Conservation (phyloP, 441 rosid species). For the Erodium moschatum region DNA sequence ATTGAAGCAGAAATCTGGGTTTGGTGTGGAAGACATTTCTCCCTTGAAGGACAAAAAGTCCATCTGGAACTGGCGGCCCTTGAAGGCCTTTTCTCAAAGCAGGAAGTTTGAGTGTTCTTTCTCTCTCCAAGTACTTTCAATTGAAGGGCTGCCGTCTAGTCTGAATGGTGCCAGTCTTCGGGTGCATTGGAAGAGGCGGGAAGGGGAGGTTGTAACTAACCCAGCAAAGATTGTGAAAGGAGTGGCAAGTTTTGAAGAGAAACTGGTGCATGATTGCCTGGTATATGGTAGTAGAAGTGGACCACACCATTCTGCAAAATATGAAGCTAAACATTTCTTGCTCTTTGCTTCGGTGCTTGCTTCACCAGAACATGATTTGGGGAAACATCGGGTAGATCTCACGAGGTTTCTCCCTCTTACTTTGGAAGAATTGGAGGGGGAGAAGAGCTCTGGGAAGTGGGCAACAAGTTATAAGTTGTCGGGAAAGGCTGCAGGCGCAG, state of each 20-base stretch:
- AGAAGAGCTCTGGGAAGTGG: constrained; percentile 84
- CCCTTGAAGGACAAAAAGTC: constrained; percentile 61
- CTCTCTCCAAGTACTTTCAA: constrained; percentile 61
- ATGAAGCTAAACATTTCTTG: constrained; percentile 90
- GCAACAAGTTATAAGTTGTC: constrained; percentile 78
- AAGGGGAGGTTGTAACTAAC: constrained; percentile 50
- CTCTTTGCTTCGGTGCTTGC: constrained; percentile 52
- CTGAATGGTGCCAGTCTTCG: constrained; percentile 48
- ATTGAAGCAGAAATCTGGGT: constrained; percentile 25
- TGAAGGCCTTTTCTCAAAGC: constrained; percentile 67
- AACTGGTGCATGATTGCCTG: constrained; percentile 53
- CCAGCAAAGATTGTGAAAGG: constrained; percentile 57
- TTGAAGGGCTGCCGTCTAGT: constrained; percentile 53
- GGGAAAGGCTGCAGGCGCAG: constrained; percentile 69
- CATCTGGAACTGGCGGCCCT: constrained; percentile 77
- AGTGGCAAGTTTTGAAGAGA: constrained; percentile 61
- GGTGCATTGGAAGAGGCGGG: constrained; percentile 89
- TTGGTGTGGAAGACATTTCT: constrained; percentile 30
- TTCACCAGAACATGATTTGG: constrained; percentile 68
- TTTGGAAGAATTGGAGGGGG: constrained; percentile 84
- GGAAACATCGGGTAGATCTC: constrained; percentile 90
- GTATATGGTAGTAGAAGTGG: constrained; percentile 83
- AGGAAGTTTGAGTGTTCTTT: constrained; percentile 71
- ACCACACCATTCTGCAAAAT: constrained; percentile 80
- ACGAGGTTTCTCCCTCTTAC: constrained; percentile 86